Percentiles rank a stretch among this genome's conserved stretches.
phyloP scores from a whole-genome alignment of 371 early-diverging fungal species.

The Apophysomyces ossiformis region DNA sequence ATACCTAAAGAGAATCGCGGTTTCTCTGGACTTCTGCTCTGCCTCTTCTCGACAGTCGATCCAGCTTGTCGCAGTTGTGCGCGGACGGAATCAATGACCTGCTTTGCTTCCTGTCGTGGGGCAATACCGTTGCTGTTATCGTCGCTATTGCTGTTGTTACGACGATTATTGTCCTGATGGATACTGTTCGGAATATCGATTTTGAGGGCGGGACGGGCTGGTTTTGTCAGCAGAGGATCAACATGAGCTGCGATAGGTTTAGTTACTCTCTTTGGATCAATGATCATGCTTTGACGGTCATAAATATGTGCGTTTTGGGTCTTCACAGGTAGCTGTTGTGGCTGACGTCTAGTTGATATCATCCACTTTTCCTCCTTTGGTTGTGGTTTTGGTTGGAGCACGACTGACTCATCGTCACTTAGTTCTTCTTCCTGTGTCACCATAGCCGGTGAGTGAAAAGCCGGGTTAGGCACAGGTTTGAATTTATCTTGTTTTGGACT shows the following conservation, averaged over 20 bases:
- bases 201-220: background rate
- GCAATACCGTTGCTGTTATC: background rate
- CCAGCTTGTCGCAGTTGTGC: constrained; percentile 16
- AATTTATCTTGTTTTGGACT: constrained; percentile 6
- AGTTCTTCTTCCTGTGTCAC: background rate
- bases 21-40: constrained; percentile 11
- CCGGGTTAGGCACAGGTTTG: constrained; percentile 25
- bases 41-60: constrained; percentile 6
- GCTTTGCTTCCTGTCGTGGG: constrained; percentile 14
- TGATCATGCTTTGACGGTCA: constrained; percentile 20
- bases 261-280: background rate
- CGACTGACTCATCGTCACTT: constrained; percentile 19
- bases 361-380: constrained; percentile 30
- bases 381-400: constrained; percentile 11
- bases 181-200: background rate
- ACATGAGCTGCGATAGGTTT: background rate
- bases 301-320: constrained; percentile 27
- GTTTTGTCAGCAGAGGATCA: background rate
- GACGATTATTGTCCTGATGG: background rate
- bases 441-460: background rate
- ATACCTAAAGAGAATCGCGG: constrained; percentile 27
- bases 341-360: constrained; percentile 28
- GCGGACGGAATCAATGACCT: constrained; percentile 10
- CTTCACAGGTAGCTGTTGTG: constrained; percentile 24
- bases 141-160: no score